Evolutionary conservation across 73 alveolate genomes (phyloP).

Genomic region (Stentor coeruleus): DNA sequence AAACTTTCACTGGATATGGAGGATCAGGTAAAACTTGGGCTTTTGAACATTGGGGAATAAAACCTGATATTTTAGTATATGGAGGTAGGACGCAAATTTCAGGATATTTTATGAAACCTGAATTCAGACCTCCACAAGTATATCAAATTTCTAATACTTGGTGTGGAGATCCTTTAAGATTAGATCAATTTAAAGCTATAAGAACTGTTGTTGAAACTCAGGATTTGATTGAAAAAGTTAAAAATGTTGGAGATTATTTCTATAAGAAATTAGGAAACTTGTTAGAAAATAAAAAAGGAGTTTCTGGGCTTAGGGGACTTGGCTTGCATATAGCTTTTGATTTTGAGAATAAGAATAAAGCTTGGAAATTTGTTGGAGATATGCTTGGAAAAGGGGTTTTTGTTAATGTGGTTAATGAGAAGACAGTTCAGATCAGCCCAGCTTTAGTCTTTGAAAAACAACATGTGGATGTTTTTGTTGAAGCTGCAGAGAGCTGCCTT

Average conservation of each 20-base stretch:
- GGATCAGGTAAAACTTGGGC: conserved; percentile 61
- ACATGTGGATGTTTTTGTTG: neutral
- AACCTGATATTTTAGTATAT: conserved; percentile 52
- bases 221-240: conserved; percentile 11
- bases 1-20: conserved; percentile 53
- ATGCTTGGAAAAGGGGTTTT: neutral
- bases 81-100: conserved; percentile 46
- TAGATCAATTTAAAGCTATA: neutral
- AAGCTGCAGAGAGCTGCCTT: neutral
- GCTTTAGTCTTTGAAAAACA: neutral
- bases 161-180: conserved; percentile 30
- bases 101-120: conserved; percentile 46
- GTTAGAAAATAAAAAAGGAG: conserved; percentile 27
- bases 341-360: conserved; percentile 1
- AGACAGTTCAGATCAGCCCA: neutral
- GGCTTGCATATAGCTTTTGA: conserved; percentile 58
- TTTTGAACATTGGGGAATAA: conserved; percentile 53
- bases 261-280: conserved; percentile 38
- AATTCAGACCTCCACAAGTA: conserved; percentile 10
- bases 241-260: conserved; percentile 34
- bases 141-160: neutral
- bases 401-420: neutral
- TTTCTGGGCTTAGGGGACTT: conserved; percentile 42
- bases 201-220: conserved; percentile 9
- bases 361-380: neutral